Percentiles rank a stretch among this genome's conserved stretches.
phyloP scores from a whole-genome alignment of 768 basidiomycete genomes.

The Collybia sp. region DNA sequence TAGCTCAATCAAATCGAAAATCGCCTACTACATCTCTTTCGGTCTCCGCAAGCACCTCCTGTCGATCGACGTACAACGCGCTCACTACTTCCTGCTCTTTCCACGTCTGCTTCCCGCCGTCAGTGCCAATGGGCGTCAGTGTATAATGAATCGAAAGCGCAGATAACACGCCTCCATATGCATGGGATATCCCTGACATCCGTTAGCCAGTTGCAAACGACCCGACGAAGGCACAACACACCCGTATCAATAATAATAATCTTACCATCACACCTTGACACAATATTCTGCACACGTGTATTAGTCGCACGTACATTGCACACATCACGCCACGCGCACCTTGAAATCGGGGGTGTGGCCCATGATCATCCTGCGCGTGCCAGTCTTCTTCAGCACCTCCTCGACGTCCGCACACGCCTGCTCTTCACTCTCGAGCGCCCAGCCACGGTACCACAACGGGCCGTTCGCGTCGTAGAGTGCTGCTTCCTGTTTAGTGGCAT shows the following conservation, averaged over 20 bases:
- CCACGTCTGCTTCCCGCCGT: slow-evolving; percentile 38
- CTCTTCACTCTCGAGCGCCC: slow-evolving; percentile 74
- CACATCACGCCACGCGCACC: slow-evolving; percentile 26
- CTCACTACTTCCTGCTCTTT: slow-evolving; percentile 60
- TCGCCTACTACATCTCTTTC: slow-evolving; percentile 41
- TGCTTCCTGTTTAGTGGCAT: slow-evolving; percentile 60
- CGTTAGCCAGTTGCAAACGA: too few species aligned
- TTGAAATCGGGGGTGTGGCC: slow-evolving; percentile 93
- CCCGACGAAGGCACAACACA: slow-evolving; percentile 13
- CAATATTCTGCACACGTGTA: slow-evolving; percentile 51
- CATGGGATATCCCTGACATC: slow-evolving; percentile 79
- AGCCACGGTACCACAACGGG: slow-evolving; percentile 93
- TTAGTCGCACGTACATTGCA: not conserved
- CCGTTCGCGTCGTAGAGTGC: slow-evolving; percentile 74
- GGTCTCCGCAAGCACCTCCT: slow-evolving; percentile 46
- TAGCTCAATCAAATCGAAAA: slow-evolving; percentile 19
- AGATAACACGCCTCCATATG: slow-evolving; percentile 90
- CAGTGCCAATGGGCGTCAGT: slow-evolving; percentile 55
- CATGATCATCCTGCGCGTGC: slow-evolving; percentile 89
- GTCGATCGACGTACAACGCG: slow-evolving; percentile 54
- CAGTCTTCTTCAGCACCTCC: slow-evolving; percentile 64
- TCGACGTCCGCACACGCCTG: slow-evolving; percentile 70
- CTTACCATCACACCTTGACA: slow-evolving; percentile 84
- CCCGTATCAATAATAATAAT: slow-evolving; percentile 96
- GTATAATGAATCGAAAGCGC: slow-evolving; percentile 86